These are phyloP conservation scores for Rusavskia elegans DNA, from an alignment of 495 filamentous ascomycete species.

Conservation along the genomic window DNA sequence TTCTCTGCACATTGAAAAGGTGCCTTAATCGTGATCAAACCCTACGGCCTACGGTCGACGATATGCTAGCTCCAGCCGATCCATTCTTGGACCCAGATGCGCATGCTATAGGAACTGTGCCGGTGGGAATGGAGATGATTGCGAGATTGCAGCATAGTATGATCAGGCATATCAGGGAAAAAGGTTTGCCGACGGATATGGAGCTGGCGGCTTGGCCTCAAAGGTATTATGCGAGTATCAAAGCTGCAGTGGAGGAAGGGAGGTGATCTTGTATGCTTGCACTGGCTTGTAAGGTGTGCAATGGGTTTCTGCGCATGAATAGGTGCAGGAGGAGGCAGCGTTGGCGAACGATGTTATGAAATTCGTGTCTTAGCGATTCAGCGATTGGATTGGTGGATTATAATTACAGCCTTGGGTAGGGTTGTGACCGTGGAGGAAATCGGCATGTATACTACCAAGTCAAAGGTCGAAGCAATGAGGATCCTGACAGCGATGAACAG, in stretches of 20 bases:
- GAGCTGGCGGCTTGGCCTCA: constrained; percentile 58
- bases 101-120: constrained; percentile 43
- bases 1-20: constrained; percentile 56
- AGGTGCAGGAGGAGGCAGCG: too few species aligned
- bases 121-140: constrained; percentile 63
- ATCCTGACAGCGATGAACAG: too few species aligned
- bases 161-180: constrained; percentile 53
- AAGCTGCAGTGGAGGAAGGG: constrained; percentile 42
- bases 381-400: too few species aligned
- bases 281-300: too few species aligned
- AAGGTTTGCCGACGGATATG: constrained; percentile 48
- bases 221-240: constrained; percentile 48
- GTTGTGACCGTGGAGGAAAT: too few species aligned
- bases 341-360: too few species aligned
- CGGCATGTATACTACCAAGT: too few species aligned
- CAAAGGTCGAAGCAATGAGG: too few species aligned
- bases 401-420: too few species aligned
- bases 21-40: constrained; percentile 71
- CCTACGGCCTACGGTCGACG: constrained; percentile 57
- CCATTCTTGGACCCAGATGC: constrained; percentile 69
- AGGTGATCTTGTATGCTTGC: neutral
- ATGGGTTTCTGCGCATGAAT: too few species aligned
- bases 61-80: constrained; percentile 56
- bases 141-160: constrained; percentile 62
- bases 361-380: too few species aligned